These are phyloP conservation scores for Trichoderma sp. DNA, from an alignment of 2,329 filamentous ascomycete genomes.

Conservation along the genomic window DNA sequence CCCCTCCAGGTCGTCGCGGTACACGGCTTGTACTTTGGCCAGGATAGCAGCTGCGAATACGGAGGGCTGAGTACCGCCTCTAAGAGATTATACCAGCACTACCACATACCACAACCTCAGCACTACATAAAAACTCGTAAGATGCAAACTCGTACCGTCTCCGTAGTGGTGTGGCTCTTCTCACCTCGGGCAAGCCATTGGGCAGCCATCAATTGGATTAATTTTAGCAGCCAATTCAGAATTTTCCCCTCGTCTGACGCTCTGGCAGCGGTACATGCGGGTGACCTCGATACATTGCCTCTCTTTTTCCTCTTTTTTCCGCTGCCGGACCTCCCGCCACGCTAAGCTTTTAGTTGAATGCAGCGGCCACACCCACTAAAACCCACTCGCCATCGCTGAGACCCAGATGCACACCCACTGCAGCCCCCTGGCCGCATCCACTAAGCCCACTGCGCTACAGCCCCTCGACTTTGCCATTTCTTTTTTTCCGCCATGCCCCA, in stretches of 20 bases:
- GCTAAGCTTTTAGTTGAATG: conserved; percentile 33
- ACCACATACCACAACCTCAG: not conserved
- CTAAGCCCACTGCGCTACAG: conserved; percentile 1
- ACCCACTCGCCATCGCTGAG: conserved; percentile 20
- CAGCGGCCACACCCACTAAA: conserved; percentile 24
- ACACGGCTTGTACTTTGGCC: not conserved
- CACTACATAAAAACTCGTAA: not conserved
- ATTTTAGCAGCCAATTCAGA: not conserved
- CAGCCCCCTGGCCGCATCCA: conserved; percentile 15
- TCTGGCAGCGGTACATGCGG: not conserved
- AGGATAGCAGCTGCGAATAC: not conserved
- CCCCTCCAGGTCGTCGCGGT: not conserved
- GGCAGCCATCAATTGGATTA: not conserved
- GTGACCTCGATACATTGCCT: not conserved
- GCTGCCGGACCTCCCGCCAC: conserved; percentile 33
- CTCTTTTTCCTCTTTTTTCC: not conserved
- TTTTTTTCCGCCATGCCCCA: conserved; percentile 8
- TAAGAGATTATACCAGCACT: not conserved
- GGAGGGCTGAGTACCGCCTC: not conserved
- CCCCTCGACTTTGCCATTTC: conserved; percentile 10
- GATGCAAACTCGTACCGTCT: not conserved
- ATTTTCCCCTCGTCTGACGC: not conserved
- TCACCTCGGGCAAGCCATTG: not conserved
- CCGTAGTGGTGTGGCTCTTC: not conserved
- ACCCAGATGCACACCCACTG: conserved; percentile 22